Base-by-base conservation (phyloP, 2,329 filamentous ascomycete species). In the Phaeoacremonium minimum region DNA sequence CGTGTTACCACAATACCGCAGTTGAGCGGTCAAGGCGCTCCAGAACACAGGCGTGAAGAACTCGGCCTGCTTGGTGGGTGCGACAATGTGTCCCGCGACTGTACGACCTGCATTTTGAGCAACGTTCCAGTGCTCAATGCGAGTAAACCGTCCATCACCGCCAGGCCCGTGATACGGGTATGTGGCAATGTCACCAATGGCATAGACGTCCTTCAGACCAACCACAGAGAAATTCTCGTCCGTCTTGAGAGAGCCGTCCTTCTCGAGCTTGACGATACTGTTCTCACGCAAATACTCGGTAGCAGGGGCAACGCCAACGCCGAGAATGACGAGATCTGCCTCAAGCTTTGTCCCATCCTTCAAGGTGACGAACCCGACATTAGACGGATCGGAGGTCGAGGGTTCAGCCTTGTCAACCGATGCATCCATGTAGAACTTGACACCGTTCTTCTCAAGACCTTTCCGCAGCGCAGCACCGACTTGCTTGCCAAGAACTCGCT, bases 91-190 rank as follows among this genome's bases (percentile, higher is more conserved):
- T 35, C 72, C 71, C 2, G 89, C 93, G 2, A 85, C 91, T 16
- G 76, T 74, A 30, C 91, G 85, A 4, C 93, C 93, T 2, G 87
- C 73, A 53, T 97, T 96, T 56, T 97, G 93, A 5, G 93, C 93
- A 4, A 98, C 93, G 62, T 96, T 91, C 93, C 93, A 98, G 60
- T 98, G 93, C 70, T 98, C 93, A 55, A 97, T 96, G 45, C 93
- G 83, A 1, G 85, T 78, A 14, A 75, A 73, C 30, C 72, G 73
- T 44, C 86, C 87, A 13, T 84, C 74, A 17, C 87, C 84, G 16
- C 87, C 89, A 0, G 93, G 93, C 2, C 93, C 93, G 58, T 87
- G 76, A 67, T 98, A 98, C 0, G 93, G 93, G 61, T 88, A 96
- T 0, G 86, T 90, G 11, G 93, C 90, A 44, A 98, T 97, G 57